These are phyloP conservation scores for Mrakia blollopis DNA, from an alignment of 768 basidiomycete genomes.

Conservation along the genomic window DNA sequence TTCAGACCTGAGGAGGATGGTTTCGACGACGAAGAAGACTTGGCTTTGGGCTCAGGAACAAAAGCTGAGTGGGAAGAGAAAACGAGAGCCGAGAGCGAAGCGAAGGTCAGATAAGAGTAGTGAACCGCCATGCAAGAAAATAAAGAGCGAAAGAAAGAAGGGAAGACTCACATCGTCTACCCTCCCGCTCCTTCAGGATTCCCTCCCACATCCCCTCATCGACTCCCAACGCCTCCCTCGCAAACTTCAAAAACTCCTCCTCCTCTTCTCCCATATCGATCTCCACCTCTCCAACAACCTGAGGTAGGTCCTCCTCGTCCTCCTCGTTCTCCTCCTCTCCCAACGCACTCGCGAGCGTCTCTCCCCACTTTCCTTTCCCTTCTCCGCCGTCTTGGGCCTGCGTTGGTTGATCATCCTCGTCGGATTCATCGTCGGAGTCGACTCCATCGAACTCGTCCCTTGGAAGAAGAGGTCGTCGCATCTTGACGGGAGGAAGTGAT, in stretches of 20 bases:
- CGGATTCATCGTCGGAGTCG: conserved; percentile 81
- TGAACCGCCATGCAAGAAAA: not conserved
- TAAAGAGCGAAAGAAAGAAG: not conserved
- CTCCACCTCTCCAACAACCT: conserved; percentile 68
- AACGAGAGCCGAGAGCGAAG: not conserved
- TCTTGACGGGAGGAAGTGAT: conserved; percentile 47
- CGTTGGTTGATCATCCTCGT: conserved; percentile 32
- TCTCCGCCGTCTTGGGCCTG: conserved; percentile 8
- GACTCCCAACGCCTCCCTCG: conserved; percentile 84
- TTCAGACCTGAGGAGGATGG: conserved; percentile 18
- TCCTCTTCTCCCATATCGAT: conserved; percentile 89
- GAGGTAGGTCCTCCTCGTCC: conserved; percentile 62
- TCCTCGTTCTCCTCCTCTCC: conserved; percentile 51
- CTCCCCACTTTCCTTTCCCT: conserved; percentile 37
- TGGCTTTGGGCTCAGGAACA: not conserved
- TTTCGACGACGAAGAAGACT: not conserved
- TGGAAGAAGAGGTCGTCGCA: conserved; percentile 72
- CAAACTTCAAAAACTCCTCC: conserved; percentile 92
- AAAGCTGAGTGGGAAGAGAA: not conserved
- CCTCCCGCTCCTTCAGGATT: conserved; percentile 73
- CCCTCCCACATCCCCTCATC: conserved; percentile 79
- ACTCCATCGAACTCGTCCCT: conserved; percentile 87
- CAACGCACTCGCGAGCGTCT: conserved; percentile 16
- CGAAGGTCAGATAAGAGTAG: not conserved
- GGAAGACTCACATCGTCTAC: conserved; percentile 66